Evolutionary conservation across 192 early-diverging fungal species (phyloP), one percentile per base, ranked within the genome.

Genomic region (Mortierella antarctica): DNA sequence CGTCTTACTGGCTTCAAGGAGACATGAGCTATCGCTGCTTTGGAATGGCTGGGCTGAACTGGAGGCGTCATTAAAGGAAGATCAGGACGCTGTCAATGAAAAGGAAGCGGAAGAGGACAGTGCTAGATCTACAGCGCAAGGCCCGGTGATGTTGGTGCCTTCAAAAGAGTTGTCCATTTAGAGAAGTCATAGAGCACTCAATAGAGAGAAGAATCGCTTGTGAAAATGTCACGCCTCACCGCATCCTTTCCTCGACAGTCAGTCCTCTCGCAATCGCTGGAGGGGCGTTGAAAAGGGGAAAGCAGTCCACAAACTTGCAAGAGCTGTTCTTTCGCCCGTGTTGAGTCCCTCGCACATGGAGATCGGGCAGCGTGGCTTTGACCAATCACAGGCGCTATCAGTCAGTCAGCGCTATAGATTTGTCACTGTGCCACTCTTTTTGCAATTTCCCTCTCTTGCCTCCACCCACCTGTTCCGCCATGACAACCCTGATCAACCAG

Each of bases 401-500:
- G n/a, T n/a, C n/a, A n/a, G 31, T 3, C 31, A 31, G 31, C 31
- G 1, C 6, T 14, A 15, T 48, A 63, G 47, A 23, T 49, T 42
- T 53, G 31, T 65, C 51, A 62, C 14, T 42, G 6, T 10, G 9
- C 11, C 58, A 48, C 15, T 45, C 53, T 66, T 20, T 10, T 54
- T 7, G 13, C 41, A 53, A 7, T 60, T 52, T 20, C 45, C 40
- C 49, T 18, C 42, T 23, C 41, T 56, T 56, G 23, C 48, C 44
- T 47, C 40, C 46, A 11, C 21, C 15, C 1, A 3, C 21, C 50
- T 62, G 45, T 56, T 67, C 53, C 50, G 4, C 20, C 50, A 79
- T 80, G 77, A 80, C 77, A 1, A 80, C 77, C 5, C 77, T 72
- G 20, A 72, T 80, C 52, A 80, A 80, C 54, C 77, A 80, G 60